A percentile compares a stretch with the other conserved stretches of the same genome.
Evolutionary conservation across 768 basidiomycete species (phyloP).

Genomic region (Calocera viscosa): DNA sequence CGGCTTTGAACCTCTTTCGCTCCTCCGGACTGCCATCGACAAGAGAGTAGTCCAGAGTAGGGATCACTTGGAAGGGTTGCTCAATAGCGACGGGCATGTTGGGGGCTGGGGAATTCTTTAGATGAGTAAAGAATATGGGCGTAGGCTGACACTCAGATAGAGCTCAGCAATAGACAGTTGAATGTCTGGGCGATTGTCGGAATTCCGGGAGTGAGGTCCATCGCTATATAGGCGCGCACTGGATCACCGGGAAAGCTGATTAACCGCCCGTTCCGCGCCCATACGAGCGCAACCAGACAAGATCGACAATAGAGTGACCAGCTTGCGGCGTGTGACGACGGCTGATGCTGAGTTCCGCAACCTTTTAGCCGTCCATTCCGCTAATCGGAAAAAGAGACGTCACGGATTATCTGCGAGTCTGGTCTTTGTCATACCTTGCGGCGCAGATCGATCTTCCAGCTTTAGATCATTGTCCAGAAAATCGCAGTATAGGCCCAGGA

Average conservation of each 20-base stretch:
- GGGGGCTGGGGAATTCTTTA: neutral
- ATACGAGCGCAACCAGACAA: neutral
- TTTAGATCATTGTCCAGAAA: neutral
- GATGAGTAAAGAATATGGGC: conserved; percentile 7
- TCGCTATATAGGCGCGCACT: conserved; percentile 5
- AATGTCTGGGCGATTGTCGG: conserved; percentile 1
- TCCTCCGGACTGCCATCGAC: conserved; percentile 28
- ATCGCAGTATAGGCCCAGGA: neutral
- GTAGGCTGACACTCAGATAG: neutral
- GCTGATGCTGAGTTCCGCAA: neutral
- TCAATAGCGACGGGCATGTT: conserved; percentile 5
- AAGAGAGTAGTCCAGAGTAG: conserved; percentile 56
- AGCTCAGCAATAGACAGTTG: neutral
- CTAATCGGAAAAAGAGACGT: neutral
- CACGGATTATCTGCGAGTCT: neutral
- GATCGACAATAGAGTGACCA: neutral
- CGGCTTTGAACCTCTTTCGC: conserved; percentile 43
- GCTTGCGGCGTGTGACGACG: neutral
- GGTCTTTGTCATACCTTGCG: neutral
- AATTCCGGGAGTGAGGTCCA: neutral
- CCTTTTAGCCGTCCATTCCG: neutral
- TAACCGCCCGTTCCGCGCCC: neutral
- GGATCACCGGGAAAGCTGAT: conserved; percentile 1
- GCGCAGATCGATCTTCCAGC: neutral
- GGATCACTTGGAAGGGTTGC: conserved; percentile 28